Evolutionary conservation across 192 early-diverging fungal genomes (phyloP).

Genomic region (Chytriomyces confervae): DNA sequence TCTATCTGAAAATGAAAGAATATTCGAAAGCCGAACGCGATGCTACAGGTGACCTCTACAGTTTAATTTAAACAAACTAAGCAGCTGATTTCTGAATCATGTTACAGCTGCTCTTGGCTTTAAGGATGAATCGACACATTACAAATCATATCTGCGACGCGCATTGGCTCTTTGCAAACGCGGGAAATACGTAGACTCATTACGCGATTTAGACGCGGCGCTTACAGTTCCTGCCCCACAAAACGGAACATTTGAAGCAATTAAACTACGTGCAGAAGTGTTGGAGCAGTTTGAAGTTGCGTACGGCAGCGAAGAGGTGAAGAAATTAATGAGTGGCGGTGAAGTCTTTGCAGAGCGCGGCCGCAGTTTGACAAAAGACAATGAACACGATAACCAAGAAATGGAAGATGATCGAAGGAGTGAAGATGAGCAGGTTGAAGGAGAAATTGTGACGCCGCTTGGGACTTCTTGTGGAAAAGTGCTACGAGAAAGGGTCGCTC

Average conservation of each 20-base stretch:
- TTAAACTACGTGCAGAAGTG: slow-evolving; percentile 16
- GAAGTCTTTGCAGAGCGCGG: background rate
- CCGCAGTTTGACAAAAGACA: background rate
- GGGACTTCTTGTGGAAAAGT: slow-evolving; percentile 13
- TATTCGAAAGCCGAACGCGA: slow-evolving; percentile 31
- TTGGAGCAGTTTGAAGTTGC: slow-evolving; percentile 16
- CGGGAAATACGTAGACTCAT: slow-evolving; percentile 30
- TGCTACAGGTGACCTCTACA: slow-evolving; percentile 2
- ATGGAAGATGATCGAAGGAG: background rate
- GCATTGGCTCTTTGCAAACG: slow-evolving; percentile 29
- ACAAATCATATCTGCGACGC: slow-evolving; percentile 40
- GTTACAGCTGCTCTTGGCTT: slow-evolving; percentile 14
- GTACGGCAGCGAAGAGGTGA: background rate
- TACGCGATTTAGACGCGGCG: slow-evolving; percentile 21
- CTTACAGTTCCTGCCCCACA: slow-evolving; percentile 2
- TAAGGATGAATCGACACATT: background rate
- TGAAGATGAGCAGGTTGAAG: background rate
- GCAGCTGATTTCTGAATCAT: background rate
- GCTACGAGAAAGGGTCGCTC: background rate
- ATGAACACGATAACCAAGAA: background rate
- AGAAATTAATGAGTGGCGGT: background rate
- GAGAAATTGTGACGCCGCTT: slow-evolving; percentile 20
- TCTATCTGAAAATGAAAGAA: slow-evolving; percentile 34
- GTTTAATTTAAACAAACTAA: background rate
- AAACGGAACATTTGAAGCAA: slow-evolving; percentile 28